Percentiles rank a stretch among this genome's conserved stretches.
Evolutionary conservation across 2,329 filamentous ascomycete species (phyloP).

Genomic region (Trichoderma koningii): DNA sequence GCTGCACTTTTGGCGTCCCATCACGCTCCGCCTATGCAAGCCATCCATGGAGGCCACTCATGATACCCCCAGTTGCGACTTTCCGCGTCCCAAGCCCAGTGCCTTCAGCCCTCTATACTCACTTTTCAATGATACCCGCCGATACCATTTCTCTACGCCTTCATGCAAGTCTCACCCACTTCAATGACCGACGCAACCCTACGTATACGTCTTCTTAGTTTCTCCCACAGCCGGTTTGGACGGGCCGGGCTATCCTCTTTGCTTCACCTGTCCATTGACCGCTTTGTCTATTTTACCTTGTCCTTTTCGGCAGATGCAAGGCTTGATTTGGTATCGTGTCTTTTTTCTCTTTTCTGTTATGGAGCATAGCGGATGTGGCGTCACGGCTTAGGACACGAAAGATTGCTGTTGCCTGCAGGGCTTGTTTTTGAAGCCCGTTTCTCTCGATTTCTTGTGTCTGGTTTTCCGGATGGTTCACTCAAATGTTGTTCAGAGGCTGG

Average conservation of each 20-base stretch:
- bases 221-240: conserved; percentile 17
- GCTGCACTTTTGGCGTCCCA: conserved; percentile 38
- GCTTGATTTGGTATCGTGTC: conserved; percentile 28
- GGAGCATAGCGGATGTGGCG: conserved; percentile 48
- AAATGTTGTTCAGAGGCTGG: conserved; percentile 8
- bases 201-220: conserved; percentile 17
- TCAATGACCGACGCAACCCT: background rate
- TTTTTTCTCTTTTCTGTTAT: conserved; percentile 25
- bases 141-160: conserved; percentile 27
- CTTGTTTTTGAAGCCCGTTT: conserved; percentile 21
- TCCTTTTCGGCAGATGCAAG: conserved; percentile 24
- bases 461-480: conserved; percentile 9
- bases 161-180: background rate
- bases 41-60: conserved; percentile 57
- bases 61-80: conserved; percentile 37
- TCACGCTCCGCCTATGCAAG: conserved; percentile 44
- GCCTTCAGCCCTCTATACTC: conserved; percentile 14
- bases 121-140: conserved; percentile 37
- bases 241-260: conserved; percentile 17
- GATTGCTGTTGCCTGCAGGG: conserved; percentile 32
- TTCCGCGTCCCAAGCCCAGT: background rate
- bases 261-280: conserved; percentile 32
- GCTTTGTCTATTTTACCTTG: conserved; percentile 26
- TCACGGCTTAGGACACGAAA: conserved; percentile 35
- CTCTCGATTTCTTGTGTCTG: conserved; percentile 8